Evolutionary conservation across 306 rosid species (phyloP).

Genomic region (Gynostemma pentaphyllum): DNA sequence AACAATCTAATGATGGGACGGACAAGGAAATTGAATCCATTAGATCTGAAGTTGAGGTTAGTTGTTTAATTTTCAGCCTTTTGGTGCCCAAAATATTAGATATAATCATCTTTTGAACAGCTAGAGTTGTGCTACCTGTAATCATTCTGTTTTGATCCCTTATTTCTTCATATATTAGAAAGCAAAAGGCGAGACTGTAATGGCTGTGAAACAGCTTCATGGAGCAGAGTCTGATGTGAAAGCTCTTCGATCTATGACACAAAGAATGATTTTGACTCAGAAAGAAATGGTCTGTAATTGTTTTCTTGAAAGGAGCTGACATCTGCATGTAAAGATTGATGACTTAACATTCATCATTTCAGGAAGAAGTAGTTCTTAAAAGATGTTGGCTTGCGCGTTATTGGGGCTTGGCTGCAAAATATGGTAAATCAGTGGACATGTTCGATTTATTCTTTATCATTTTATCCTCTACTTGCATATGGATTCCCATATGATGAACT

Average conservation of each 20-base stretch:
- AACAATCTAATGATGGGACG: constrained; percentile 51
- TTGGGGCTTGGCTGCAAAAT: constrained; percentile 93
- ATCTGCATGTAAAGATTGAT: constrained; percentile 15
- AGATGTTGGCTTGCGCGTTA: constrained; percentile 99
- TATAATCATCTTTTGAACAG: background rate
- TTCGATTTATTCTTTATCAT: background rate
- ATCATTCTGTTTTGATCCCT: constrained; percentile 11
- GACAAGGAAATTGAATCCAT: constrained; percentile 53
- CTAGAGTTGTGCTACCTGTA: constrained; percentile 2
- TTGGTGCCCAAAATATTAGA: background rate
- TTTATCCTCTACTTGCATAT: background rate
- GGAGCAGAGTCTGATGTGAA: constrained; percentile 87
- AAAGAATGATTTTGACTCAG: constrained; percentile 91
- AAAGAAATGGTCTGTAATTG: constrained; percentile 72
- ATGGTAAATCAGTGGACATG: constrained; percentile 33
- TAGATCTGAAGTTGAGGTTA: constrained; percentile 53
- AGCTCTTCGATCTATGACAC: constrained; percentile 81
- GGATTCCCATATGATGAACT: background rate
- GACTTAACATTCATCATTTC: constrained; percentile 18
- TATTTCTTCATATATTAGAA: constrained; percentile 30
- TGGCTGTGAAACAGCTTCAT: constrained; percentile 40
- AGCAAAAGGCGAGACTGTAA: constrained; percentile 55
- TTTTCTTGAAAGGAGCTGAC: constrained; percentile 11
- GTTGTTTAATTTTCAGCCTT: constrained; percentile 17
- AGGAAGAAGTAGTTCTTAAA: constrained; percentile 99